These are phyloP conservation scores for Annulohypoxylon nitens DNA, from an alignment of 495 filamentous ascomycete genomes.

Conservation along the genomic window DNA sequence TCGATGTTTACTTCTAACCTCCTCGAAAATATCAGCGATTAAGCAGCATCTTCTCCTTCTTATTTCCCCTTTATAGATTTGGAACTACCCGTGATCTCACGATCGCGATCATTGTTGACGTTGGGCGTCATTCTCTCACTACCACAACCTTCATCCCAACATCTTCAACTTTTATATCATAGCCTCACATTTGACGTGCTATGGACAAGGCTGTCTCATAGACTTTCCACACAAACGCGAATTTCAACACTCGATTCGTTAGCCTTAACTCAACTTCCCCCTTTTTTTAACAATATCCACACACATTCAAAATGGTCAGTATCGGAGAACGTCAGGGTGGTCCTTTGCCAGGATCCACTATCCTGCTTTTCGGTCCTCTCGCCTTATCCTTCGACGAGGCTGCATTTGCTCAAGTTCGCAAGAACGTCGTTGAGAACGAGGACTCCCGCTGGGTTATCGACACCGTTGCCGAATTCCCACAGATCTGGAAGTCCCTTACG, in stretches of 20 bases:
- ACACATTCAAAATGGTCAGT: conserved; percentile 25
- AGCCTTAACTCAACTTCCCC: conserved; percentile 33
- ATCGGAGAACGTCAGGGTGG: conserved; percentile 30
- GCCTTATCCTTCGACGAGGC: conserved; percentile 53
- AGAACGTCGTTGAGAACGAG: conserved; percentile 46
- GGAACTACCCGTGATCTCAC: conserved; percentile 24
- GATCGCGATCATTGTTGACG: background rate
- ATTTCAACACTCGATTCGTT: conserved; percentile 41
- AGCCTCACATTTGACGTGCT: conserved; percentile 11
- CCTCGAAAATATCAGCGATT: conserved; percentile 7
- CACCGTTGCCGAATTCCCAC: conserved; percentile 47
- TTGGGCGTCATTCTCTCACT: conserved; percentile 24
- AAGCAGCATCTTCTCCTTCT: conserved; percentile 14
- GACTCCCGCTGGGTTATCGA: conserved; percentile 53
- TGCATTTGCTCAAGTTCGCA: conserved; percentile 48
- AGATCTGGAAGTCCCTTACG: conserved; percentile 50
- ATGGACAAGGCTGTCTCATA: conserved; percentile 27
- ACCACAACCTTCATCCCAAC: conserved; percentile 10
- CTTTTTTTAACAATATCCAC: conserved; percentile 3
- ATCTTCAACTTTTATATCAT: conserved; percentile 8
- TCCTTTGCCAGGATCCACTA: conserved; percentile 28
- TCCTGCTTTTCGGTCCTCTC: conserved; percentile 50
- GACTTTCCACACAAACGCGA: conserved; percentile 2
- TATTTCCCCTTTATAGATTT: conserved; percentile 5
- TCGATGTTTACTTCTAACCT: background rate